Evolutionary conservation across 257 asterid species (phyloP).

Genomic region (Leonotis leonurus): DNA sequence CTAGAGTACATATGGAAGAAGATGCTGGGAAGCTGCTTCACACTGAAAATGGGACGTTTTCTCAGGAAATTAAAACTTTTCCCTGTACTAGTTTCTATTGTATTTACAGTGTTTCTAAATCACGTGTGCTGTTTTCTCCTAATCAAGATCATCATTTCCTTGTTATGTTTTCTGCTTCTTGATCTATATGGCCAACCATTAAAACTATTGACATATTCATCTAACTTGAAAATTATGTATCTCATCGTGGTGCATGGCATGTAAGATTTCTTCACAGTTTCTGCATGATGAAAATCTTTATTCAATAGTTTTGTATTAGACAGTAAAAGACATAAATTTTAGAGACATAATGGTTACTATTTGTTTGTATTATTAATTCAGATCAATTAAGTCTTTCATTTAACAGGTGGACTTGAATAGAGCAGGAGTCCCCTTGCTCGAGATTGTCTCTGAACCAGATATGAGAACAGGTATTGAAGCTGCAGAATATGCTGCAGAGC

Average conservation of each 20-base stretch:
- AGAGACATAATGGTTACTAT: not conserved
- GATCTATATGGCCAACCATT: not conserved
- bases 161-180: not conserved
- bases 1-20: conserved; percentile 98
- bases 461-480: conserved; percentile 98
- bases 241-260: not conserved
- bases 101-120: not conserved
- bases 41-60: conserved; percentile 57
- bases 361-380: conserved; percentile 1
- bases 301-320: not conserved
- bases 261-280: not conserved
- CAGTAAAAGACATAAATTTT: not conserved
- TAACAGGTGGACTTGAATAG: conserved; percentile 92
- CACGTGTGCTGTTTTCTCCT: not conserved
- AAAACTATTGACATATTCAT: not conserved
- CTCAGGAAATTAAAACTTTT: conserved; percentile 52
- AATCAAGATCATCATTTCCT: not conserved
- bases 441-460: conserved; percentile 97
- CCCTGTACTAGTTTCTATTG: not conserved
- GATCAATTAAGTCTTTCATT: not conserved
- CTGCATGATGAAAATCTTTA: not conserved
- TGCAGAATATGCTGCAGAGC: conserved; percentile 93
- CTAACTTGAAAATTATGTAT: not conserved
- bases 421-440: conserved; percentile 98
- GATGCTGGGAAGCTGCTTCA: conserved; percentile 98